Evolutionary conservation across 2,329 filamentous ascomycete species (phyloP), one percentile per base, ranked within the genome.

Genomic region (Aquanectria penicillioides): DNA sequence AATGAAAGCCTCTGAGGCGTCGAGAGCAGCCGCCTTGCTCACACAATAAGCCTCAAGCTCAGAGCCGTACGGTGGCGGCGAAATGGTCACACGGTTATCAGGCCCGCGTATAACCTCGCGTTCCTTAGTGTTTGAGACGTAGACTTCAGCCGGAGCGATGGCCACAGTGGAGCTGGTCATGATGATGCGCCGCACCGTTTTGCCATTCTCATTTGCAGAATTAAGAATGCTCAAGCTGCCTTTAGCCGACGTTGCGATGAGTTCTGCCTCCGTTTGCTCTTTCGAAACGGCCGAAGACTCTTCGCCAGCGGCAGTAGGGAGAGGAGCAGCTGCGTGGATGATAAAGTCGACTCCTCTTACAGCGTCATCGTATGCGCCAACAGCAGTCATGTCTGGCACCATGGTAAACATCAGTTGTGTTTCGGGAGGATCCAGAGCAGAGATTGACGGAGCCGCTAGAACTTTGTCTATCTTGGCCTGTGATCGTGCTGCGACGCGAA

Each of bases 151-250:
- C 7, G 51, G 50, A 23, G 47, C 37, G 7, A 70, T 48, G 31
- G 73, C 69, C 1, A 60, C 66, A 11, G 72, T 66, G 2, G 77
- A 80, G 5, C 72, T 75, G 2, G 80, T 81, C 46, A 82, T 77
- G 15, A 81, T 74, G 8, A 82, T 64, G 12, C 76, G 72, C 53
- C 74, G 70, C n/a, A 82, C 70, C 0, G 65, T 71, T 2, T 66
- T 59, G 6, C 53, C 57, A 49, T 74, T 74, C 13, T 67, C 33
- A 5, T 6, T 38, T 1, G 78, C 79, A 0, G 77, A 70, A 20
- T 74, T 61, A 3, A 82, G 69, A 6, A 81, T 71, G 5, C 67
- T 67, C 4, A 72, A 47, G 0, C 75, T 80, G 17, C 74, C 75
- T 41, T 73, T 68, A 25, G 80, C 65, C 17, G 74, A 72, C 1